Evolutionary conservation across 805 yeast genomes (phyloP), one percentile per base, ranked within the genome.

Genomic region (Ogataea naganishii): DNA sequence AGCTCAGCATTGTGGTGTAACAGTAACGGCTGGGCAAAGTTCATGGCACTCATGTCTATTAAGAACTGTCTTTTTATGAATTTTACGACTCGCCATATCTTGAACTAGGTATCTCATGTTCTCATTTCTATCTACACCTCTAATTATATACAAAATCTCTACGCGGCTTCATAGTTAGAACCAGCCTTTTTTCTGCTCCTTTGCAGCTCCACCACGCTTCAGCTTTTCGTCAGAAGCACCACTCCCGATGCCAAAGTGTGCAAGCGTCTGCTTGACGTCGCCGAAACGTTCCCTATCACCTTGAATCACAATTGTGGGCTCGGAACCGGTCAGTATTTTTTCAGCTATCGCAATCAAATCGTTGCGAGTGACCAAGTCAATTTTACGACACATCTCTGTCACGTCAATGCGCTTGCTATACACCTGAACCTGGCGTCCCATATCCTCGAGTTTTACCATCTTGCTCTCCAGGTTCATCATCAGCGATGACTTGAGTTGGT

Each of bases 391-490:
- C 94, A 89, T 86, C 46, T 86, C 95, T 20, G 64, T 60, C 7
- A 85, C 78, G 10, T 82, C 74, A 7, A 88, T 70, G 40, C 81
- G 72, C 40, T 69, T 70, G 24, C 85, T 84, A 49, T 81, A 85
- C 26, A 83, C 73, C 55, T 83, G 95, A 16, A 92, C 75, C 55
- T 92, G 98, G 55, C 97, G 75, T 10, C 97, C 97, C 58, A 88
- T 66, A 47, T 92, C 98, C 57, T 92, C 98, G 33, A 92, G 63
- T 48, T 84, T 88, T n/a, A 94, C 94, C 66, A 89, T 69, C 51
- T 82, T 85, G 40, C 92, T 78, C 55, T 92, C 98, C 27, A 88
- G 67, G 47, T 88, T 89, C 95, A 89, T 89, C 52, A 89, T 65
- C 35, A 92, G 62, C 6, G 95, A 80, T 4, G 92, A 77, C 25